A percentile compares a stretch with the other conserved stretches of the same genome.
These are phyloP conservation scores for Pseudocercospora pini-densiflorae DNA, from an alignment of 2,329 filamentous ascomycete genomes.

Conservation along the genomic window DNA sequence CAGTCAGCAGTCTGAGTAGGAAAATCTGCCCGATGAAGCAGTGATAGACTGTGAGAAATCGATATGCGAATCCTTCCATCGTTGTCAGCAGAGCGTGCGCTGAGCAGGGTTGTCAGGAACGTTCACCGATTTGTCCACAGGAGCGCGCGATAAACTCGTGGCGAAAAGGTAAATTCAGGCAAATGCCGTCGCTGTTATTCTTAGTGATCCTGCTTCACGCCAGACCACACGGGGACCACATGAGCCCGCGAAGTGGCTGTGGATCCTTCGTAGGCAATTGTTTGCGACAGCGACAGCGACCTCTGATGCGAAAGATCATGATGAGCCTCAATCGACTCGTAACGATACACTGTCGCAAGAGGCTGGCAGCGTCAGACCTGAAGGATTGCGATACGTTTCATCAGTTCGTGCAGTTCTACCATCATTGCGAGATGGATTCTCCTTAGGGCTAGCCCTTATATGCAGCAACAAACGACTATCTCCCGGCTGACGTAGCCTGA, in stretches of 20 bases:
- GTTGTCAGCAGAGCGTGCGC: not conserved
- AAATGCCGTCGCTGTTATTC: not conserved
- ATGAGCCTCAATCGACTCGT: too few relatives aligned
- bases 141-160: not conserved
- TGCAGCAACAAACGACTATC: not conserved
- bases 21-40: not conserved
- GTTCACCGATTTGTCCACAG: slow-evolving; percentile 1
- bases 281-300: not conserved
- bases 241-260: not conserved
- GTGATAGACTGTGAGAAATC: not conserved
- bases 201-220: not conserved
- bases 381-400: too few relatives aligned
- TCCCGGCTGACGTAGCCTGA: not conserved
- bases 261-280: too few relatives aligned
- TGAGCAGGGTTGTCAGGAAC: not conserved
- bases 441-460: not conserved
- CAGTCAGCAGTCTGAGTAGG: slow-evolving; percentile 1
- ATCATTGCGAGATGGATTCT: not conserved
- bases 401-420: too few relatives aligned
- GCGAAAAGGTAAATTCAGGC: not conserved
- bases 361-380: too few relatives aligned
- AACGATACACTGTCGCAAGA: too few relatives aligned
- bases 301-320: not conserved
- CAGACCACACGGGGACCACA: not conserved
- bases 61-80: not conserved